Conservation (phyloP, 768 basidiomycete species). For the Collybia nuda region DNA sequence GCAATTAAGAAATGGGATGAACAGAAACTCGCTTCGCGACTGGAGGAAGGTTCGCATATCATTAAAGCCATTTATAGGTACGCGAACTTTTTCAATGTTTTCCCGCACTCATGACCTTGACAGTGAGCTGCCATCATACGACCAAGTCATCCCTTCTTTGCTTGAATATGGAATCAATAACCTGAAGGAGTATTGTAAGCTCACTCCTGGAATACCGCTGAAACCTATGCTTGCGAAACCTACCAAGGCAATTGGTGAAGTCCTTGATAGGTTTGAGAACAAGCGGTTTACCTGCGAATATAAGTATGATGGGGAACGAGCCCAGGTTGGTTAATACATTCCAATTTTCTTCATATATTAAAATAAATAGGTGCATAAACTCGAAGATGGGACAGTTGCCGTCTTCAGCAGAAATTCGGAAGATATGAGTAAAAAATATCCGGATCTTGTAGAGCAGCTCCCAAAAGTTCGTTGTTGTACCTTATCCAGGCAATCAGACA, state of each 20-base stretch:
- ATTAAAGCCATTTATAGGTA: conserved; percentile 95
- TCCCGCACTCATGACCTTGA: too few relatives aligned
- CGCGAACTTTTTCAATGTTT: conserved; percentile 8
- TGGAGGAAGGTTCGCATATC: conserved; percentile 75
- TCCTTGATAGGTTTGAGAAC: conserved; percentile 93
- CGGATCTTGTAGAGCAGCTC: conserved; percentile 93
- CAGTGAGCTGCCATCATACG: conserved; percentile 92
- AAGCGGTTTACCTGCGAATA: conserved; percentile 98
- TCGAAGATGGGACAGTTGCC: conserved; percentile 79
- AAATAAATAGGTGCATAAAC: conserved; percentile 68
- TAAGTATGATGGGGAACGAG: conserved; percentile 98
- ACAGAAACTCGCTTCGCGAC: conserved; percentile 67
- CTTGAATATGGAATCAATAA: conserved; percentile 74
- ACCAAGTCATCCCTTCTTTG: conserved; percentile 88
- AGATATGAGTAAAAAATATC: conserved; percentile 99
- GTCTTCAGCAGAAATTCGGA: conserved; percentile 98
- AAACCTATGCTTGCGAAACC: conserved; percentile 99
- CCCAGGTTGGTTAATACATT: conserved; percentile 55
- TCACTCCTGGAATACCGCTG: conserved; percentile 93
- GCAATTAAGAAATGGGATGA: conserved; percentile 72
- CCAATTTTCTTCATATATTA: not conserved
- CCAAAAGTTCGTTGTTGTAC: conserved; percentile 58
- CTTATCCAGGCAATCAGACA: not conserved
- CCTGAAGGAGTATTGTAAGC: conserved; percentile 74
- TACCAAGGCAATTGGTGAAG: conserved; percentile 97